These are phyloP conservation scores for Penicillium concentricum DNA, from an alignment of 2,329 filamentous ascomycete species.

Conservation along the genomic window DNA sequence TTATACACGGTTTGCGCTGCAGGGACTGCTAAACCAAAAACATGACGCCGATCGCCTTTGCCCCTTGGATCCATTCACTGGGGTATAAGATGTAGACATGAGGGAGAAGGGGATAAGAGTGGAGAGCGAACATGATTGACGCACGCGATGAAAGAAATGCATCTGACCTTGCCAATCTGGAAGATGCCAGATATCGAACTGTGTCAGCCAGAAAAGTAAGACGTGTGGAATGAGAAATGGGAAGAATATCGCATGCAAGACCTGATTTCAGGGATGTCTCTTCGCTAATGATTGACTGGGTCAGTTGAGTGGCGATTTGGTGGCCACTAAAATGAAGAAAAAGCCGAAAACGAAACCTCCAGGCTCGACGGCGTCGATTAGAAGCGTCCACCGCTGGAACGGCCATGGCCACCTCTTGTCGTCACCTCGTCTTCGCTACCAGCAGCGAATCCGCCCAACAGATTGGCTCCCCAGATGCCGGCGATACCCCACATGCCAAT, in stretches of 20 bases:
- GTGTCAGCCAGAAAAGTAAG: background rate
- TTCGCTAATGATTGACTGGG: background rate
- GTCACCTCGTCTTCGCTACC: constrained; percentile 38
- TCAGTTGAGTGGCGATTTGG: background rate
- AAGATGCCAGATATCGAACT: background rate
- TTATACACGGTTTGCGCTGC: constrained; percentile 19
- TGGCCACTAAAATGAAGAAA: background rate
- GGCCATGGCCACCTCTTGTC: constrained; percentile 22
- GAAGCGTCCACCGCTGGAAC: constrained; percentile 33
- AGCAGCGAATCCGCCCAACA: constrained; percentile 42
- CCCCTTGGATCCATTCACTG: constrained; percentile 20
- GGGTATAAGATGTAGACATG: constrained; percentile 25
- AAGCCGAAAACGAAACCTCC: background rate
- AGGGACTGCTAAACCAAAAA: constrained; percentile 2
- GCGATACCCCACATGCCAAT: constrained; percentile 56
- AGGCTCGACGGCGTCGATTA: constrained; percentile 11
- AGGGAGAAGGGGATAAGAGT: constrained; percentile 18
- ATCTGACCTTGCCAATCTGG: background rate
- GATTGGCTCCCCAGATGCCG: constrained; percentile 54
- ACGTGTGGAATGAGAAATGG: background rate
- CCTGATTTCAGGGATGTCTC: background rate
- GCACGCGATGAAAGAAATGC: background rate
- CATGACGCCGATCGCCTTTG: constrained; percentile 16
- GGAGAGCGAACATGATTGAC: background rate
- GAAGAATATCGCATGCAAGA: background rate